phyloP scores from a whole-genome alignment of 2,329 filamentous ascomycete genomes.

The Elsinoe batatas region DNA sequence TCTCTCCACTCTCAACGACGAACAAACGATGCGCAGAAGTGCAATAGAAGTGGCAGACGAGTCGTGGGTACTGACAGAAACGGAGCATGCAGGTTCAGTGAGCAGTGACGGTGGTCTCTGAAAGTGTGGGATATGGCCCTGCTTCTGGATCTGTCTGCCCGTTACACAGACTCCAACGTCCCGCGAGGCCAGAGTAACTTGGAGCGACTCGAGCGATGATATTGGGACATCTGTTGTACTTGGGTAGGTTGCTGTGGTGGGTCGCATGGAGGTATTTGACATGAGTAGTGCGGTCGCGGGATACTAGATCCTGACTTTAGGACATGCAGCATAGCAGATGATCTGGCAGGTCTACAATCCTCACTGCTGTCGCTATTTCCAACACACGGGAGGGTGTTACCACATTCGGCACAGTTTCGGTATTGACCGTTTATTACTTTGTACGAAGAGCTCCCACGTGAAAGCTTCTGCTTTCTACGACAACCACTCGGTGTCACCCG shows the following conservation, averaged over 20 bases:
- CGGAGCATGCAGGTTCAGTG: not conserved
- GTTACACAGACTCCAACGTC: conserved; percentile 5
- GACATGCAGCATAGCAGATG: not conserved
- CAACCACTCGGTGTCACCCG: not conserved
- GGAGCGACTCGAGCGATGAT: not conserved
- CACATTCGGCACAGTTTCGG: conserved; percentile 5
- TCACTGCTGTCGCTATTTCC: not conserved
- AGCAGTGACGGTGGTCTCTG: not conserved
- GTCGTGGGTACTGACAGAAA: not conserved
- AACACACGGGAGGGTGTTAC: not conserved
- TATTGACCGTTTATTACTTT: conserved; percentile 6
- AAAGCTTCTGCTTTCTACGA: not conserved
- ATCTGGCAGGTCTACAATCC: not conserved
- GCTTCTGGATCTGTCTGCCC: conserved; percentile 8
- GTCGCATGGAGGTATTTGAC: not conserved
- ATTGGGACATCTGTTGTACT: too few relatives aligned
- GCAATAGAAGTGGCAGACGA: not conserved
- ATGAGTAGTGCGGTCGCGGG: too few relatives aligned
- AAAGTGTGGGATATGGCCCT: not conserved
- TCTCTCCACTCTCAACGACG: not conserved
- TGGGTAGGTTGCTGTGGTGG: not conserved
- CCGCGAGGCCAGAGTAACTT: not conserved
- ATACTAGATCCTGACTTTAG: too few relatives aligned
- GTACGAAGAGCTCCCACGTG: conserved; percentile 7
- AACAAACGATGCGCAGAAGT: not conserved